Evolutionary conservation across 2,329 filamentous ascomycete species (phyloP), one percentile per base, ranked within the genome.

Genomic region (Calonectria pauciramosa): DNA sequence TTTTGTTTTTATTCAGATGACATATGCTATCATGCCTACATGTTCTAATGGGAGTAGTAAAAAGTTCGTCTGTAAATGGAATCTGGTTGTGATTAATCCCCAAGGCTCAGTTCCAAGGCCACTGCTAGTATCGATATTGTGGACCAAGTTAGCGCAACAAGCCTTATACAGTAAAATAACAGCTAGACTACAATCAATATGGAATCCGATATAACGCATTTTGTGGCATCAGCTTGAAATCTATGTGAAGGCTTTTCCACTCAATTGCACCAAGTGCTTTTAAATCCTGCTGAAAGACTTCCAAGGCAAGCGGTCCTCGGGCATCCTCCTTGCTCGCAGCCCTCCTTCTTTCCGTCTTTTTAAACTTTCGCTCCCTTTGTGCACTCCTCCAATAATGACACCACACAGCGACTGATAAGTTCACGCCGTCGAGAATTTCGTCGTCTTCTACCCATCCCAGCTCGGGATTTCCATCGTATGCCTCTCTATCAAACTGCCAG

Each of bases 201-300:
- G n/a, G n/a, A n/a, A n/a, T n/a, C n/a, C n/a, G n/a, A 36, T 36
- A 36, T 11, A 36, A 36, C 13, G 34, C 9, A 36, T 36, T 36
- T 5, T 36, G 4, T 2, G 34, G 34, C 34, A 36, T 11, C 9
- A 36, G 9, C 96, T 51, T n/a, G 41, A 47, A 47, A n/a, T 47
- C 41, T 20, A 47, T 20, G 9, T 47, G 41, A 3, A 47, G 8
- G n/a, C 41, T 47, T 47, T 47, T 20, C 41, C 41, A 47, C 8
- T 20, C 8, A 7, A 7, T n/a, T 4, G 41, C 41, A 0, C 41
- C 41, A 8, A 47, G 41, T 3, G 2, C 41, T 47, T 47, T 47
- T 47, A 47, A n/a, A 47, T 47, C 41, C 1, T 47, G 4, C 41
- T 47, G 20, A 9, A 47, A 47, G n/a, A n/a, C 41, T 7, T 47